Conservation (phyloP, 192 early-diverging fungal species). For the Tieghemiomyces parasiticus region DNA sequence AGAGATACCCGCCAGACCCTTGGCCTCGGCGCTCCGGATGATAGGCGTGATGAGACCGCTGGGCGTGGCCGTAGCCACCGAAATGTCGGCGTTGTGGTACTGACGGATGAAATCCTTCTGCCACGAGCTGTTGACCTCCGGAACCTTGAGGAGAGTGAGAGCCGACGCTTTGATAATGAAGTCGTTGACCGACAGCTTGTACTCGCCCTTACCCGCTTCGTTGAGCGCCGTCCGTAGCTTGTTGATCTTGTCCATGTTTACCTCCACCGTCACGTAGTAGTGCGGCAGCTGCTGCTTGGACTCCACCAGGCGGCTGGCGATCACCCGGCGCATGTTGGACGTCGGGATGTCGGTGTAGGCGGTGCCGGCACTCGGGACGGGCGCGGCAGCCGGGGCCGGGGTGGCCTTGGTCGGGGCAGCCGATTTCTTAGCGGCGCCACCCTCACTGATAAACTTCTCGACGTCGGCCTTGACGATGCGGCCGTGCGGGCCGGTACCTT, state of each 20-base stretch:
- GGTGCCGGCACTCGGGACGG: slow-evolving; percentile 30
- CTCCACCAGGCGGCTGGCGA: slow-evolving; percentile 58
- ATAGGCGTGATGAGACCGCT: slow-evolving; percentile 95
- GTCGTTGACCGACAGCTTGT: slow-evolving; percentile 97
- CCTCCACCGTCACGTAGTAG: slow-evolving; percentile 67
- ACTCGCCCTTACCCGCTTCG: slow-evolving; percentile 64
- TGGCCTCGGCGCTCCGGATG: slow-evolving; percentile 61
- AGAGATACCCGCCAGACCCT: slow-evolving; percentile 78
- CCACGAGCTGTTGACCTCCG: slow-evolving; percentile 74
- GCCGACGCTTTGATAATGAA: slow-evolving; percentile 94
- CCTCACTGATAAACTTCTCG: slow-evolving; percentile 32
- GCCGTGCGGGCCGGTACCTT: slow-evolving; percentile 78
- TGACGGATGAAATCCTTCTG: slow-evolving; percentile 81
- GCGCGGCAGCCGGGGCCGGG: slow-evolving; percentile 16
- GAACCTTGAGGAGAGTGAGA: slow-evolving; percentile 77
- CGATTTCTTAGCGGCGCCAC: slow-evolving; percentile 10
- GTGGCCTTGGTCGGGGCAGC: slow-evolving; percentile 21
- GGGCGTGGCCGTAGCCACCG: slow-evolving; percentile 89
- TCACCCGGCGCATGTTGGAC: slow-evolving; percentile 68
- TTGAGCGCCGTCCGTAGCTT: slow-evolving; percentile 83
- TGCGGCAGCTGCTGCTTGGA: slow-evolving; percentile 62
- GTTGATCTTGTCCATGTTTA: slow-evolving; percentile 78
- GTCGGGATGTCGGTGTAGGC: slow-evolving; percentile 59
- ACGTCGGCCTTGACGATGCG: slow-evolving; percentile 89
- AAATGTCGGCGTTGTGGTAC: slow-evolving; percentile 85